Evolutionary conservation across 192 early-diverging fungal species (phyloP), one percentile per base, ranked within the genome.

Genomic region (Coemansia sp.): DNA sequence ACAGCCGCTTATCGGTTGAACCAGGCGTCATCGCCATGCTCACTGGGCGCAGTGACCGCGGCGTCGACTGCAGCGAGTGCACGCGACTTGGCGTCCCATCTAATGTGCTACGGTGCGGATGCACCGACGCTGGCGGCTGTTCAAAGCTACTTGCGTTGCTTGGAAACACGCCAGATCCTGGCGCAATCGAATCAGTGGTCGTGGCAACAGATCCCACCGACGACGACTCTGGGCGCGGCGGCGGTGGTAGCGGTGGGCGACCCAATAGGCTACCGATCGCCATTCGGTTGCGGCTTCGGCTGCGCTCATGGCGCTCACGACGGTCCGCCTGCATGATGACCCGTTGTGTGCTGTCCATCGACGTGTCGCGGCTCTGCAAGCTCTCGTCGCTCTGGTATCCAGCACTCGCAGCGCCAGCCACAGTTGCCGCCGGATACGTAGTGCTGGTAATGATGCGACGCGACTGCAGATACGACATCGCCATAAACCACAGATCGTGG

Each of bases 401-500:
- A 10, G 68, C 37, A 10, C 25, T 29, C 10, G 49, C 35, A 21
- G 15, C 41, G 41, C 21, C 21, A 8, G 32, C 32, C 10, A 22
- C 6, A 19, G 32, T 37, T 21, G 57, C 38, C 7, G 35, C 5
- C 5, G 71, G 76, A 15, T 79, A 79, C 15, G 81, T 75, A 27
- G 60, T 70, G 71, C 75, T 70, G 24, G 82, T 75, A 49, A 84
- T 76, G 63, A 80, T 79, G 54, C 73, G 78, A 8, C 78, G 70
- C 23, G 73, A 69, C 59, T 81, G 82, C 51, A 84, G 59, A 50
- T 76, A 84, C 27, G 76, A 68, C 67, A 84, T 65, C 1, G 82
- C 89, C 77, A 86, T 74, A 63, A 79, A 86, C 91, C 91, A 92
- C 43, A 86, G 66, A 27, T 90, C 89, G 61, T 92, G 91, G 41